Conservation (phyloP, 805 yeast species). For the Ogataea nonfermentans region DNA sequence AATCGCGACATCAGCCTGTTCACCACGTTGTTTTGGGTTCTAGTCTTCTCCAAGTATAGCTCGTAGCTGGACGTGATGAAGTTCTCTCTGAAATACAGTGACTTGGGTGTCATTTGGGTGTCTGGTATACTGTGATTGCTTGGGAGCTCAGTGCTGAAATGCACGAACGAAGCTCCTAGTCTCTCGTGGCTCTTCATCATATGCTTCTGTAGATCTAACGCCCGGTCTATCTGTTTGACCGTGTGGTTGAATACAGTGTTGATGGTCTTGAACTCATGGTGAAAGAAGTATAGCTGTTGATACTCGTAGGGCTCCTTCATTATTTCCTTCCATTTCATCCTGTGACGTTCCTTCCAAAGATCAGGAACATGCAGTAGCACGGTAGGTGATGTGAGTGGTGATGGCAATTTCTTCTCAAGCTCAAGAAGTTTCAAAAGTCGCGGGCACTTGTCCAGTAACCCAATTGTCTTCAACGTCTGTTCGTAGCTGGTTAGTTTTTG, state of each 20-base stretch:
- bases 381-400: slow-evolving; percentile 12
- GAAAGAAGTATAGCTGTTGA: slow-evolving; percentile 22
- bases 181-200: slow-evolving; percentile 9
- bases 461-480: slow-evolving; percentile 4
- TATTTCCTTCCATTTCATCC: slow-evolving; percentile 24
- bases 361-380: slow-evolving; percentile 21
- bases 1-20: slow-evolving; percentile 17
- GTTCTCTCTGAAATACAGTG: slow-evolving; percentile 23
- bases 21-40: slow-evolving; percentile 17
- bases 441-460: slow-evolving; percentile 1
- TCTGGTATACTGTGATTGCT: background rate
- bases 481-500: slow-evolving; percentile 4
- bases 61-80: slow-evolving; percentile 28
- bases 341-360: slow-evolving; percentile 23
- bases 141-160: slow-evolving; percentile 15
- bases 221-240: slow-evolving; percentile 8
- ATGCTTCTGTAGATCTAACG: slow-evolving; percentile 17
- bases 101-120: slow-evolving; percentile 23
- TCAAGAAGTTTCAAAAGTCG: background rate
- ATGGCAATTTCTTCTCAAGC: background rate
- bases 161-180: slow-evolving; percentile 15
- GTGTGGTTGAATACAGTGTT: slow-evolving; percentile 8
- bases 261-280: slow-evolving; percentile 15
- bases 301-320: slow-evolving; percentile 16
- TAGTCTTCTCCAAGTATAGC: slow-evolving; percentile 22